Evolutionary conservation across 345 rosid genomes (phyloP).

Genomic region (Citrus mangshanensis): DNA sequence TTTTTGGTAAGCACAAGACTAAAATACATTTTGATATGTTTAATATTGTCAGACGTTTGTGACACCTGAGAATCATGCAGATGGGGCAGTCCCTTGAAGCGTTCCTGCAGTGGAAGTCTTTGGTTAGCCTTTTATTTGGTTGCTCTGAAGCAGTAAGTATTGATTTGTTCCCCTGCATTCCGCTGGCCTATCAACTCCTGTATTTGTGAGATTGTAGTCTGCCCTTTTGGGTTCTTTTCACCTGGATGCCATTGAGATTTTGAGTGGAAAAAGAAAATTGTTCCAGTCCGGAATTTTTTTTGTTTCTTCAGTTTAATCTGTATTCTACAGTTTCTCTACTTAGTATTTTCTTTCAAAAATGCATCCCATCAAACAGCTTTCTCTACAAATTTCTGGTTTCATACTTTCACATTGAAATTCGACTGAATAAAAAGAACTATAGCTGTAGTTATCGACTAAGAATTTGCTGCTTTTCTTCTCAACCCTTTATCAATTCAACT

Average conservation of each 20-base stretch:
- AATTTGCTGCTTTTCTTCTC: neutral
- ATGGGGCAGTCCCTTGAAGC: constrained; percentile 96
- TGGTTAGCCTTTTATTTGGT: constrained; percentile 81
- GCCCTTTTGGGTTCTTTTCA: neutral
- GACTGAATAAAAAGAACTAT: neutral
- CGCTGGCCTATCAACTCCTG: neutral
- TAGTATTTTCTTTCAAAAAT: neutral
- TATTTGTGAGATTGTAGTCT: neutral
- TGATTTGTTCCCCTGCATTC: constrained; percentile 2
- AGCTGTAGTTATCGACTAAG: neutral
- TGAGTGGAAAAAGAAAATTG: neutral
- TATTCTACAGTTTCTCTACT: neutral
- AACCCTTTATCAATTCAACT: neutral
- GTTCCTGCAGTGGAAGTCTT: constrained; percentile 89
- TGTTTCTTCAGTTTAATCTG: neutral
- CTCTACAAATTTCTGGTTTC: neutral
- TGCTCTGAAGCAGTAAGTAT: constrained; percentile 83
- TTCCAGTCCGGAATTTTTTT: neutral
- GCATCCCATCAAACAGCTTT: no score
- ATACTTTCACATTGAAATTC: neutral
- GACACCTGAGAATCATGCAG: constrained; percentile 43
- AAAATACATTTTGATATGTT: constrained; percentile 5
- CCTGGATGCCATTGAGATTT: neutral
- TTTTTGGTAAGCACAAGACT: constrained; percentile 59
- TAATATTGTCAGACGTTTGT: constrained; percentile 4